phyloP scores from a whole-genome alignment of 495 filamentous ascomycete genomes.

The Penicillium roqueforti region DNA sequence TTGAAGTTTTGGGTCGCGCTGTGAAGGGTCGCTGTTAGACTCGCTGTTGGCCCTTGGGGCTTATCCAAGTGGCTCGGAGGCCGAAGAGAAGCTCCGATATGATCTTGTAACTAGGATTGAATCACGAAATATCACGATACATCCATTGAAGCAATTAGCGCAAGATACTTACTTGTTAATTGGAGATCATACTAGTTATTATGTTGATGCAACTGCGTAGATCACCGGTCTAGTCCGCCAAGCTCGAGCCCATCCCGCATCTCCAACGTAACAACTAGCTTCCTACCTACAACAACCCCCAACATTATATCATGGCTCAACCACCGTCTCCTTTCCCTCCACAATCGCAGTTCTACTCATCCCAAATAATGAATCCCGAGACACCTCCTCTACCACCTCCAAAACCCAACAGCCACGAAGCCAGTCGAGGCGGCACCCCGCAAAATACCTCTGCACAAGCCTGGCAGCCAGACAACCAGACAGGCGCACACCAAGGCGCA shows the following conservation, averaged over 20 bases:
- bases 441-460: constrained; percentile 28
- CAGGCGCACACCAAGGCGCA: constrained; percentile 19
- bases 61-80: not conserved
- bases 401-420: constrained; percentile 65
- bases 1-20: not conserved
- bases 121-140: not conserved
- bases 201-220: not conserved
- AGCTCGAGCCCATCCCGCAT: constrained; percentile 12
- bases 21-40: not conserved
- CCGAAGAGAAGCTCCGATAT: not conserved
- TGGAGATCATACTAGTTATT: not conserved
- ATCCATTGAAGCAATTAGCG: not conserved
- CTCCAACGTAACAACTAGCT: constrained; percentile 11
- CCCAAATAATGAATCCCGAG: constrained; percentile 41
- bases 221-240: constrained; percentile 9
- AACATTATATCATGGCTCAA: constrained; percentile 30
- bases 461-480: constrained; percentile 23
- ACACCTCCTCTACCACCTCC: constrained; percentile 68
- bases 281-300: not conserved
- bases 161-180: not conserved
- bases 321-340: constrained; percentile 21
- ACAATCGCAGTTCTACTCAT: constrained; percentile 21
- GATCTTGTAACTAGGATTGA: not conserved
- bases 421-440: constrained; percentile 62
- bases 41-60: not conserved